A percentile compares a stretch with the other conserved stretches of the same genome.
Conservation (phyloP, 176 grass and related monocot genomes). For the Oropetium thomaeum region DNA sequence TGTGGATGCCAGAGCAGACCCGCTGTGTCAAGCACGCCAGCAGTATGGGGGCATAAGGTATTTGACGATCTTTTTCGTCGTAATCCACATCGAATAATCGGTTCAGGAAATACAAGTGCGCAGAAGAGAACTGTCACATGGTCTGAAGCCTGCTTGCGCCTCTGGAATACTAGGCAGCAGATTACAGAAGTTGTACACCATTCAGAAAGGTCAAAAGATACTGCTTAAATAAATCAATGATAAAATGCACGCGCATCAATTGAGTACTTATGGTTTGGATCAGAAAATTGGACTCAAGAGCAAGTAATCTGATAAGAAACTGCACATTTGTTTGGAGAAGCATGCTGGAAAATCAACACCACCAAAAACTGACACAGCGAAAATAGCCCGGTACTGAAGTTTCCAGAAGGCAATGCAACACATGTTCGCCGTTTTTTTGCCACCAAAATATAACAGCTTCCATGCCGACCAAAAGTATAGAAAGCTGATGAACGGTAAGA, state of each 20-base stretch:
- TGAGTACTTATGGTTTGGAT: not conserved
- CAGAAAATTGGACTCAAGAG: not conserved
- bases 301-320: not conserved
- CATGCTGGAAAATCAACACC: not conserved
- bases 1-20: not conserved
- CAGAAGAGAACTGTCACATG: too few species aligned
- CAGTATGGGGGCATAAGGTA: not conserved
- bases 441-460: not conserved
- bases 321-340: not conserved
- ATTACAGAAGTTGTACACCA: not conserved
- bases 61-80: not conserved
- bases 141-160: not conserved
- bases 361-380: not conserved
- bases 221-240: too few species aligned
- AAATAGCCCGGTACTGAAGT: not conserved
- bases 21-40: too few species aligned
- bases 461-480: not conserved
- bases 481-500: not conserved
- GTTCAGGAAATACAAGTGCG: not conserved
- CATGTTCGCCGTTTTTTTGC: not conserved
- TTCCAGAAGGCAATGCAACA: not conserved
- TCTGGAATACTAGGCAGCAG: not conserved
- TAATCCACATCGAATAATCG: not conserved
- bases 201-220: not conserved
- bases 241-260: not conserved